Conservation (phyloP, 345 rosid species). For the Kernera saxatilis region DNA sequence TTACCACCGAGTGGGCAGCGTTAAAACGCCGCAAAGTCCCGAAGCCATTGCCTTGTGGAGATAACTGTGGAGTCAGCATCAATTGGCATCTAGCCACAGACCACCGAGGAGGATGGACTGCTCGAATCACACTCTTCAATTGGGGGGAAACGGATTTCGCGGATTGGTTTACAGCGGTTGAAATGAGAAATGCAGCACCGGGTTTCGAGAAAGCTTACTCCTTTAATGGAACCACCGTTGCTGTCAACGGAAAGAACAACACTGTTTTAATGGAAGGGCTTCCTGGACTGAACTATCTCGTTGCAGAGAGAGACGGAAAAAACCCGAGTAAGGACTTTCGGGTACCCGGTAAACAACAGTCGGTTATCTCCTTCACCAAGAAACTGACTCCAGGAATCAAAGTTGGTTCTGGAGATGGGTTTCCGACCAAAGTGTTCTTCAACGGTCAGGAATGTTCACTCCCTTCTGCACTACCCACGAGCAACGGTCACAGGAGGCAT, state of each 20-base stretch:
- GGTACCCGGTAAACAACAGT: constrained; percentile 91
- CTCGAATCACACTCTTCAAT: constrained; percentile 84
- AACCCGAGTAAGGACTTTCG: constrained; percentile 56
- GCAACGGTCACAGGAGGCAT: constrained; percentile 12
- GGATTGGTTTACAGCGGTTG: constrained; percentile 87
- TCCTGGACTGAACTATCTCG: constrained; percentile 73
- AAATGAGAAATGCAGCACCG: constrained; percentile 55
- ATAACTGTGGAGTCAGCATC: constrained; percentile 88
- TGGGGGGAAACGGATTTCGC: constrained; percentile 69
- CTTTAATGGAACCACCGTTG: constrained; percentile 54
- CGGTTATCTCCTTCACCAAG: constrained; percentile 83
- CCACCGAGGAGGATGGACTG: constrained; percentile 75
- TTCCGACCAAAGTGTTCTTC: constrained; percentile 79
- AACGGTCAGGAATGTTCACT: constrained; percentile 89
- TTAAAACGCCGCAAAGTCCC: constrained; percentile 57
- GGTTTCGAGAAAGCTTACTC: constrained; percentile 83
- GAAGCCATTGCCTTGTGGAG: constrained; percentile 77
- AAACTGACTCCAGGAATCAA: constrained; percentile 61
- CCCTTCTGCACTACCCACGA: constrained; percentile 53
- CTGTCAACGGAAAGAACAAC: constrained; percentile 39
- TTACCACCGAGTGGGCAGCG: constrained; percentile 61
- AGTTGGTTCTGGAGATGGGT: constrained; percentile 67
- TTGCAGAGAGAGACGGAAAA: constrained; percentile 53
- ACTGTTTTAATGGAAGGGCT: constrained; percentile 80
- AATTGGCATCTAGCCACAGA: constrained; percentile 87